Conservation (phyloP, 306 rosid species). For the Pterocarpus santalinus region DNA sequence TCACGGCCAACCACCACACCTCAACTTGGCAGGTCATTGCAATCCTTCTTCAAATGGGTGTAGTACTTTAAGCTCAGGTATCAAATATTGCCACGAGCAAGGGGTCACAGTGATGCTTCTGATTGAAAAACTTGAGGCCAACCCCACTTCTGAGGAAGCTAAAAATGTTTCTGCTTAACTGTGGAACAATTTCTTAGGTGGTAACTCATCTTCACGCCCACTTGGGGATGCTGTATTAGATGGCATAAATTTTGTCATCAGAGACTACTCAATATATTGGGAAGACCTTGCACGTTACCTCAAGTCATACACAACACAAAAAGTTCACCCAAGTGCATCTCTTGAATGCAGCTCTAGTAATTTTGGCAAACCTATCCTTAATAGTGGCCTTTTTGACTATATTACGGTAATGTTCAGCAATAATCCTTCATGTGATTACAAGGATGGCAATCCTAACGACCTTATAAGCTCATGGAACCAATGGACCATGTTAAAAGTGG, state of each 20-base stretch:
- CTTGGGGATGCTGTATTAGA: constrained; percentile 47
- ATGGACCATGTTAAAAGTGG: constrained; percentile 48
- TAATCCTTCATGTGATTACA: constrained; percentile 52
- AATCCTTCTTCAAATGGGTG: background rate
- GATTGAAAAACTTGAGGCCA: accelerated
- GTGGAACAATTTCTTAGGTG: constrained; percentile 47
- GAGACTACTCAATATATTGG: constrained; percentile 24
- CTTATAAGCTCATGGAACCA: constrained; percentile 50
- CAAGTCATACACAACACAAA: constrained; percentile 37
- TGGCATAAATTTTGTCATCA: constrained; percentile 40
- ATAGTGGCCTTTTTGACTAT: constrained; percentile 52
- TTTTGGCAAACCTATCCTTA: background rate
- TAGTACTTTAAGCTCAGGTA: background rate
- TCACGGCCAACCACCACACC: background rate
- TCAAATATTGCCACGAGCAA: constrained; percentile 32
- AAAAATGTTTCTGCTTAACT: constrained; percentile 37
- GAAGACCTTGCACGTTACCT: constrained; percentile 47
- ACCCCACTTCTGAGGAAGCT: constrained; percentile 27
- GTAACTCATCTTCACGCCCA: constrained; percentile 43
- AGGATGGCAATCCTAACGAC: constrained; percentile 14
- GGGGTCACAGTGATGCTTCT: constrained; percentile 47
- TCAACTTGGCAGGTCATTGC: constrained; percentile 39
- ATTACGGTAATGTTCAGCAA: constrained; percentile 55
- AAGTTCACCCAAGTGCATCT: constrained; percentile 54
- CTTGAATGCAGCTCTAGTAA: constrained; percentile 55